Evolutionary conservation across 1,284 basidiomycete species (phyloP), one percentile per base, ranked within the genome.

Genomic region (Lentinula novae-zelandiae): DNA sequence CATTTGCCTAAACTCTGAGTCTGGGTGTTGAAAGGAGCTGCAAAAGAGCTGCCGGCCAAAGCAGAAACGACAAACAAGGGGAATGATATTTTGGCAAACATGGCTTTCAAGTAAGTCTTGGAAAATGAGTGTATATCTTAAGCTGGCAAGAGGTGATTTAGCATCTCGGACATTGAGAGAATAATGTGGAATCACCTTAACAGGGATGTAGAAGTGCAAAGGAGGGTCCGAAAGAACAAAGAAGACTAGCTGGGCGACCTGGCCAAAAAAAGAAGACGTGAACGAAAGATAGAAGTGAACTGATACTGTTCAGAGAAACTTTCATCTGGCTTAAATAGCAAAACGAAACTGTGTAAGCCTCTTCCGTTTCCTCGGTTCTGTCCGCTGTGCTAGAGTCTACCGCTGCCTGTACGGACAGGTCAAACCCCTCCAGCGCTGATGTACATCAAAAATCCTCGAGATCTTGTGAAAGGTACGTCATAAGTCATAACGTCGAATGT

Each of bases 51-150:
- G 40, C 60, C 49, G 49, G 54, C 48, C 38, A 61, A 57, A 42
- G 49, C 60, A 36, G 60, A 55, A 22, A 61, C 31, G 53, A 49
- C 20, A 31, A 55, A 33, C 34, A 56, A 46, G 36, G 54, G 34
- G 48, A 53, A 20, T 15, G 39, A 20, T 22, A 61, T 42, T 34
- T 61, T 61, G 49, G 60, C 53, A 27, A 61, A 61, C 60, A 61
- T 61, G 54, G 44, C 54, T 60, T 22, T 55, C 48, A 55, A 46
- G 54, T 53, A 53, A 51, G 17, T 51, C 27, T 31, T 13, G 49
- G 42, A 27, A 49, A 38, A 44, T 34, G n/a, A 44, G 17, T 4
- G 42, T 44, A 44, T n/a, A n/a, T 42, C 50, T 54, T 22, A 15
- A 36, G 38, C 40, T 53, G 42, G 27, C 1, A 54, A 40, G 2